Conservation (phyloP, 2,329 filamentous ascomycete genomes). For the Aspergillus transmontanensis region DNA sequence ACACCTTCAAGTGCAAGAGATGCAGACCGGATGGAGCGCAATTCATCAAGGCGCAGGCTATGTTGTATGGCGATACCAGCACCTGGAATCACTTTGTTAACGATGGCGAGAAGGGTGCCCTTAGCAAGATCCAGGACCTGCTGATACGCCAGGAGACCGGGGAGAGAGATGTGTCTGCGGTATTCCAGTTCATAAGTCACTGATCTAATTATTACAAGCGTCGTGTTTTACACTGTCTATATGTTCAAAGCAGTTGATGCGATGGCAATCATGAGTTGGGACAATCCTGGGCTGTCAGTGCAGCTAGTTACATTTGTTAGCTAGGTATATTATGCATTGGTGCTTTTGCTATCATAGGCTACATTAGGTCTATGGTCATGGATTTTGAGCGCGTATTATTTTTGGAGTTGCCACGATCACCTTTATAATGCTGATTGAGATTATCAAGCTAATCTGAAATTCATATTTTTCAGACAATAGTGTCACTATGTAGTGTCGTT, state of each 20-base stretch:
- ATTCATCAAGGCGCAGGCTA: conserved; percentile 84
- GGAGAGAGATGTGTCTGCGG: conserved; percentile 81
- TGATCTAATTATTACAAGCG: conserved; percentile 35
- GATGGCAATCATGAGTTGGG: not conserved
- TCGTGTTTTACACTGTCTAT: conserved; percentile 1
- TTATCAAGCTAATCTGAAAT: not conserved
- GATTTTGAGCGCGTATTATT: not conserved
- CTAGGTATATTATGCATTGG: not conserved
- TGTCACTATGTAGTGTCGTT: not conserved
- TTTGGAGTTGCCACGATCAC: not conserved
- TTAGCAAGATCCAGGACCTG: conserved; percentile 86
- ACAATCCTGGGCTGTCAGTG: not conserved
- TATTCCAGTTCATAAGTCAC: conserved; percentile 99
- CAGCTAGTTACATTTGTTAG: too few species aligned
- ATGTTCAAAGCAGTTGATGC: not conserved
- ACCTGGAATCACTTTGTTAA: conserved; percentile 99
- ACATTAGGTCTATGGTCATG: not conserved
- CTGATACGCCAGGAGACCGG: conserved; percentile 81
- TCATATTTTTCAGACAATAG: not conserved
- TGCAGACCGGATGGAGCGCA: conserved; percentile 88
- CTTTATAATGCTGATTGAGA: not conserved
- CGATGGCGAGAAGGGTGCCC: conserved; percentile 63
- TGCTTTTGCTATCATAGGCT: not conserved
- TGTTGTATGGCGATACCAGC: conserved; percentile 96
- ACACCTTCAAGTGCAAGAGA: conserved; percentile 97